These are phyloP conservation scores for Globisporangium mamillatum DNA, from an alignment of 352 stramenopile genomes.

Conservation along the genomic window DNA sequence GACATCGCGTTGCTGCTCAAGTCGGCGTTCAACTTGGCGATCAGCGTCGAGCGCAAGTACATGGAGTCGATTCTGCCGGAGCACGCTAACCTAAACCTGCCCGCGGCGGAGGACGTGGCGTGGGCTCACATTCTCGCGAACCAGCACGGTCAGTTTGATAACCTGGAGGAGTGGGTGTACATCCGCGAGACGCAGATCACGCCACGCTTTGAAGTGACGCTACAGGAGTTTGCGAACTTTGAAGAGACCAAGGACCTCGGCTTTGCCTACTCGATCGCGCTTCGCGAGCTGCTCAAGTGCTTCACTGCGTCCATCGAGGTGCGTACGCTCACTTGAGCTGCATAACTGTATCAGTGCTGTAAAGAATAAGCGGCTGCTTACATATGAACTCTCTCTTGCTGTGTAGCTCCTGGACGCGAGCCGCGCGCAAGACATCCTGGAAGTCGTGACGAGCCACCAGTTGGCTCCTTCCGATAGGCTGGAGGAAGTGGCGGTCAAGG, in stretches of 20 bases:
- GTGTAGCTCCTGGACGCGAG: conserved; percentile 48
- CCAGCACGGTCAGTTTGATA: conserved; percentile 81
- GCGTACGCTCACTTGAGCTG: conserved; percentile 2
- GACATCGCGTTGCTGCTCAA: conserved; percentile 73
- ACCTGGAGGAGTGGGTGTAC: conserved; percentile 81
- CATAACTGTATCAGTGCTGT: neutral
- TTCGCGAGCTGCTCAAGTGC: conserved; percentile 78
- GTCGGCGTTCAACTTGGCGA: conserved; percentile 77
- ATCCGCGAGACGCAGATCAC: conserved; percentile 81
- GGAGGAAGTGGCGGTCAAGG: conserved; percentile 55
- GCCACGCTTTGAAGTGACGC: conserved; percentile 57
- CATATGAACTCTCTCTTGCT: conserved; percentile 4
- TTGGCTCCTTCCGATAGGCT: conserved; percentile 17
- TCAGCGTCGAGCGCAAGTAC: conserved; percentile 84
- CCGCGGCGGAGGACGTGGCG: conserved; percentile 57
- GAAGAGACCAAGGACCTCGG: conserved; percentile 74
- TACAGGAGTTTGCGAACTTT: conserved; percentile 51
- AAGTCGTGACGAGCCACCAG: conserved; percentile 26
- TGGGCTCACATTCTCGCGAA: conserved; percentile 82
- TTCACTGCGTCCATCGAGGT: conserved; percentile 82
- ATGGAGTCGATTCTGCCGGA: conserved; percentile 53
- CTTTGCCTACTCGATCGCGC: conserved; percentile 76
- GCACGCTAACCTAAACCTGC: conserved; percentile 37
- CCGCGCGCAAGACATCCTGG: conserved; percentile 41
- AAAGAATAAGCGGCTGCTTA: conserved; percentile 1